Evolutionary conservation across 192 early-diverging fungal genomes (phyloP).

Genomic region (Podila clonocystis): DNA sequence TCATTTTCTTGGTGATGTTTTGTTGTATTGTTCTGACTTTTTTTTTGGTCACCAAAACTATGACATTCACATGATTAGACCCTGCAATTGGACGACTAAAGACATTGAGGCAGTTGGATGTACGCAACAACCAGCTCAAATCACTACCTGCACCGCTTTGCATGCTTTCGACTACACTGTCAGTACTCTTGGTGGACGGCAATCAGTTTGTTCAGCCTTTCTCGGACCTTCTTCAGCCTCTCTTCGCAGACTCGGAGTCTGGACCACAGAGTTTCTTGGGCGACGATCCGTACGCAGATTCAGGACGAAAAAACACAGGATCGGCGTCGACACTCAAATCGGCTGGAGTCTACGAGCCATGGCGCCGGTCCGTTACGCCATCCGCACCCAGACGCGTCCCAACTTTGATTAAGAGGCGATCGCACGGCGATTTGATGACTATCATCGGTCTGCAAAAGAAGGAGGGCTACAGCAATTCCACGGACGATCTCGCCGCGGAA

Average conservation of each 20-base stretch:
- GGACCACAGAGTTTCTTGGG: slow-evolving; percentile 25
- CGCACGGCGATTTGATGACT: slow-evolving; percentile 37
- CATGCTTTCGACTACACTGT: slow-evolving; percentile 33
- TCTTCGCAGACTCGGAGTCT: slow-evolving; percentile 21
- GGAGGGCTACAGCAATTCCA: slow-evolving; percentile 7
- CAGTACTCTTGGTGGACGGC: slow-evolving; percentile 38
- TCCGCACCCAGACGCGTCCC: slow-evolving; percentile 9
- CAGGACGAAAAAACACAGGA: background rate
- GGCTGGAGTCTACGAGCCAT: slow-evolving; percentile 24
- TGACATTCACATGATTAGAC: slow-evolving; percentile 14
- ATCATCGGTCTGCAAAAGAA: slow-evolving; percentile 34
- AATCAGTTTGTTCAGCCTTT: slow-evolving; percentile 51
- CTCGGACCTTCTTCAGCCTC: slow-evolving; percentile 39
- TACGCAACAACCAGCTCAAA: slow-evolving; percentile 38
- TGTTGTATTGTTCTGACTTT: background rate
- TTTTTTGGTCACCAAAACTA: background rate
- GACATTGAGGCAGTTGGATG: slow-evolving; percentile 40
- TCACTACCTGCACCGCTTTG: slow-evolving; percentile 38
- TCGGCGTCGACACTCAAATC: background rate
- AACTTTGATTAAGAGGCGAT: slow-evolving; percentile 21
- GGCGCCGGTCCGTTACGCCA: slow-evolving; percentile 20
- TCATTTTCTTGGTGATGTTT: background rate
- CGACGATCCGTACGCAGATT: slow-evolving; percentile 43
- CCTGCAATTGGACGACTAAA: slow-evolving; percentile 34
- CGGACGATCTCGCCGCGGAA: slow-evolving; percentile 5